Conservation (phyloP, 78 protist genomes). For the slime mould (Dictyostelium discoideum) region dicty_2.7 NC_007089.4:3710001-3710500, state of each 20-base stretch:
- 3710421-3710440: not conserved
- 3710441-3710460: not conserved
- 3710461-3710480: not conserved
- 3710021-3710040: slow-evolving; percentile 78
- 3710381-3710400: not conserved
- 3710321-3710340: slow-evolving; percentile 75
- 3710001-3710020: slow-evolving; percentile 60
- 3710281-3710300: slow-evolving; percentile 75
- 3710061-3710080: slow-evolving; percentile 79
- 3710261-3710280: slow-evolving; percentile 49
- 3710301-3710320: slow-evolving; percentile 66
- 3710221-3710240: slow-evolving; percentile 46
- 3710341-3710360: slow-evolving; percentile 23
- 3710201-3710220: slow-evolving; percentile 5
- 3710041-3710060: slow-evolving; percentile 77
- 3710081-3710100: slow-evolving; percentile 47
- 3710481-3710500: not conserved
- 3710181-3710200: not conserved
- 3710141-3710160: not conserved
- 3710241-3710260: slow-evolving; percentile 61
- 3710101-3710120: not conserved
- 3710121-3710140: not conserved
- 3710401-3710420: not conserved
- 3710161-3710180: slow-evolving; percentile 53
- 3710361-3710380: not conserved